Conservation (phyloP, 495 filamentous ascomycete species). For the Penicillium silybi region DNA sequence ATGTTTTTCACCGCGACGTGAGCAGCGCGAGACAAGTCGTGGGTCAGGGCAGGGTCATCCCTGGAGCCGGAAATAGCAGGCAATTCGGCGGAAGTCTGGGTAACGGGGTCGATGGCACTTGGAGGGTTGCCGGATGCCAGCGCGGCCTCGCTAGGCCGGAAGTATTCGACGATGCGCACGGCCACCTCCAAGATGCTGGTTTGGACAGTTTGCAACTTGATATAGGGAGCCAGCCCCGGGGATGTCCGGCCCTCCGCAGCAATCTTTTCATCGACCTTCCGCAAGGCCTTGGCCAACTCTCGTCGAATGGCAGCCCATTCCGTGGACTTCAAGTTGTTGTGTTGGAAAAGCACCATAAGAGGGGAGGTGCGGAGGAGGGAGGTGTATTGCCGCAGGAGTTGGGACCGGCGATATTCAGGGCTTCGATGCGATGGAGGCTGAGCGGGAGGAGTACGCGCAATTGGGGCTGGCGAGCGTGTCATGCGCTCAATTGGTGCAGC, state of each 20-base stretch:
- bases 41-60: conserved; percentile 56
- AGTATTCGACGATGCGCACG: conserved; percentile 81
- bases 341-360: conserved; percentile 89
- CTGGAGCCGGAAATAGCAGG: conserved; percentile 24
- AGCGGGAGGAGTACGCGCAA: conserved; percentile 57
- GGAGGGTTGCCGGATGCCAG: conserved; percentile 23
- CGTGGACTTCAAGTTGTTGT: conserved; percentile 84
- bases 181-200: conserved; percentile 86
- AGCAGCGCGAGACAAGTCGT: conserved; percentile 70
- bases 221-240: conserved; percentile 46
- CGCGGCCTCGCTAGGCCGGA: conserved; percentile 52
- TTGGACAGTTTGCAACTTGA: conserved; percentile 77
- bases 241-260: conserved; percentile 41
- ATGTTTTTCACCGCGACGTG: conserved; percentile 54
- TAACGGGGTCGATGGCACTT: conserved; percentile 40
- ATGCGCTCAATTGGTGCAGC: conserved; percentile 48
- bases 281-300: conserved; percentile 67
- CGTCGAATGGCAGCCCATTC: conserved; percentile 88
- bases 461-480: conserved; percentile 49
- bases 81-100: conserved; percentile 40
- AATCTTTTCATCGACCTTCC: conserved; percentile 59
- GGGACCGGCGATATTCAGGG: conserved; percentile 85
- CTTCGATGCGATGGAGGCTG: conserved; percentile 88
- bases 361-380: conserved; percentile 87
- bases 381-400: conserved; percentile 89